Base-by-base conservation (phyloP, 345 rosid genomes). In the Linum usitatissimum region DNA sequence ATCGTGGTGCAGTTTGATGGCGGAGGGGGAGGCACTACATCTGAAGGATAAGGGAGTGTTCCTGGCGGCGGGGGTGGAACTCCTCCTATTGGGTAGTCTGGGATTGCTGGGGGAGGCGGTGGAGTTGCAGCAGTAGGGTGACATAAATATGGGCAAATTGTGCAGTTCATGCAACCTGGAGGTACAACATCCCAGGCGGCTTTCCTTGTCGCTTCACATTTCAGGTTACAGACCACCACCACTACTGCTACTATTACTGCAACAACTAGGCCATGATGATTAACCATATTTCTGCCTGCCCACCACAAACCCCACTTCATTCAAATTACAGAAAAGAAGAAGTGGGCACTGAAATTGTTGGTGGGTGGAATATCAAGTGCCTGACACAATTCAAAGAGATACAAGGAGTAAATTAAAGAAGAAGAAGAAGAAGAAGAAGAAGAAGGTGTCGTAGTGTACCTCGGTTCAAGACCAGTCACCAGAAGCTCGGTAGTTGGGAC, bases 61-160 rank as follows among this genome's bases (percentile, higher is more conserved):
- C 28, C 71, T 2, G 65, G 45, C 1, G 70, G 67, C 4, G 77
- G 73, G 1, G 77, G 72, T n/a, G 69, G 72, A 55, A 42, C 36
- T 20, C 63, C 76, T 15, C 63, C 59, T 2, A 18, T 6, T 3
- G 74, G 78, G 48, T 59, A 57, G 18, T 28, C 63, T 6, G 18
- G 58, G 21, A 31, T 18, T 34, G 1, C 38, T 9, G 58, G 53
- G 0, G 78, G 75, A 5, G 75, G 71, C 8, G 80, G 73, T 6
- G 78, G 77, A 30, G 64, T 8, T n/a, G 28, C 28, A 20, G 58
- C 28, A 39, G n/a, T n/a, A n/a, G 62, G 66, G 12, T 67, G 72
- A 51, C 84, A 77, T 10, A 71, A 73, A 30, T 66, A 67, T 18
- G 62, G 77, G 63, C 78, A 80, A 5, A 62, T 21, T 1, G 65